Percentiles rank a stretch among this genome's conserved stretches.
phyloP scores from a whole-genome alignment of 177 flowering plant species.

The Vitis hybrid region DNA sequence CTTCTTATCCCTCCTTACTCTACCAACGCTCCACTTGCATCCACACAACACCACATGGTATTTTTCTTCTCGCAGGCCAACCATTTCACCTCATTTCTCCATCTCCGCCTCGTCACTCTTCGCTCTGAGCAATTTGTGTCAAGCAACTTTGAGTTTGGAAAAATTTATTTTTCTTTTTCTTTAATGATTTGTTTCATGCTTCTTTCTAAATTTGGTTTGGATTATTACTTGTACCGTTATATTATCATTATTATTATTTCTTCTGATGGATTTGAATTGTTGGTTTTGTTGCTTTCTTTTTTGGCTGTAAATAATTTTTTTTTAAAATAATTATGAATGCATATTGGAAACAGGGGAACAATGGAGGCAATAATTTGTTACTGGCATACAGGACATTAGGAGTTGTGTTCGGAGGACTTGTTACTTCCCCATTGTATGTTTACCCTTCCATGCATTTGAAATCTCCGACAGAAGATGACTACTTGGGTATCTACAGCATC shows the following conservation, averaged over 20 bases:
- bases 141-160: too few species aligned
- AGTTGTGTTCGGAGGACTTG: constrained; percentile 85
- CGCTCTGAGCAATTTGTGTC: too few species aligned
- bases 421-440: constrained; percentile 85
- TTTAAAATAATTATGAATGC: neutral
- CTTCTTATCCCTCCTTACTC: neutral
- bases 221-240: too few species aligned
- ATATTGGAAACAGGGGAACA: constrained; percentile 23
- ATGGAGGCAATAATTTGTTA: constrained; percentile 33
- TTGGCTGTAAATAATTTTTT: neutral
- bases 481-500: constrained; percentile 70
- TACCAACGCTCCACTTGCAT: neutral
- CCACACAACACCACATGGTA: neutral
- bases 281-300: neutral
- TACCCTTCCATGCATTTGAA: constrained; percentile 79
- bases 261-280: neutral
- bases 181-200: too few species aligned
- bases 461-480: constrained; percentile 63
- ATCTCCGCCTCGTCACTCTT: too few species aligned
- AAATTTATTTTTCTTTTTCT: too few species aligned
- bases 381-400: constrained; percentile 78
- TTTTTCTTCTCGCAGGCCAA: neutral
- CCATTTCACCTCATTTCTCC: too few species aligned
- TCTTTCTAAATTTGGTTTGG: too few species aligned
- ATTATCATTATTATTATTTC: too few species aligned